These are phyloP conservation scores for Boletus semigastroideus DNA, from an alignment of 1,284 basidiomycete species.

Conservation along the genomic window DNA sequence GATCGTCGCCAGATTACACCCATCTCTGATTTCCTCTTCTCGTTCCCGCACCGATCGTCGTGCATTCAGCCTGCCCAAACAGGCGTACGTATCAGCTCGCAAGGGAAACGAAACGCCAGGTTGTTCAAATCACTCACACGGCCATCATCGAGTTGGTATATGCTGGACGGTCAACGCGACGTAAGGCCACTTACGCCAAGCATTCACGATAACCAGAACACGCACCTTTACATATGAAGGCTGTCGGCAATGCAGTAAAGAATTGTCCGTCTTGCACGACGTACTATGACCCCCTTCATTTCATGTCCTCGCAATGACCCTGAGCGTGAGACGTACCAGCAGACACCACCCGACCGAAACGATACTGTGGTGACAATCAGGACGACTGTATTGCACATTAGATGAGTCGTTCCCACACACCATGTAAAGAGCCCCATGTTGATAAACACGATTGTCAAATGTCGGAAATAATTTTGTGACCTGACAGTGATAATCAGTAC, in stretches of 20 bases:
- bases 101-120: neutral
- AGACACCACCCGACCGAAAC: conserved; percentile 15
- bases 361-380: neutral
- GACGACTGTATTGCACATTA: neutral
- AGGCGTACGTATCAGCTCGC: neutral
- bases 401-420: neutral
- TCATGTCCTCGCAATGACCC: neutral
- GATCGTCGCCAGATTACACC: conserved; percentile 9
- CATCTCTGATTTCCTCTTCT: conserved; percentile 3
- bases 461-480: conserved; percentile 11
- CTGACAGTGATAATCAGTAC: neutral
- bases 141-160: conserved; percentile 21
- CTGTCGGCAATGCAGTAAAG: neutral
- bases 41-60: conserved; percentile 9
- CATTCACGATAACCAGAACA: too few relatives aligned
- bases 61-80: conserved; percentile 13
- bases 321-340: conserved; percentile 1
- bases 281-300: neutral
- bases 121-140: conserved; percentile 6
- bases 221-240: conserved; percentile 11
- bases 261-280: neutral
- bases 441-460: conserved; percentile 15
- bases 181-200: neutral
- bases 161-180: neutral
- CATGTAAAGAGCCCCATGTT: conserved; percentile 22